These are phyloP conservation scores for Gloeophyllum trabeum DNA, from an alignment of 768 basidiomycete species.

Conservation along the genomic window DNA sequence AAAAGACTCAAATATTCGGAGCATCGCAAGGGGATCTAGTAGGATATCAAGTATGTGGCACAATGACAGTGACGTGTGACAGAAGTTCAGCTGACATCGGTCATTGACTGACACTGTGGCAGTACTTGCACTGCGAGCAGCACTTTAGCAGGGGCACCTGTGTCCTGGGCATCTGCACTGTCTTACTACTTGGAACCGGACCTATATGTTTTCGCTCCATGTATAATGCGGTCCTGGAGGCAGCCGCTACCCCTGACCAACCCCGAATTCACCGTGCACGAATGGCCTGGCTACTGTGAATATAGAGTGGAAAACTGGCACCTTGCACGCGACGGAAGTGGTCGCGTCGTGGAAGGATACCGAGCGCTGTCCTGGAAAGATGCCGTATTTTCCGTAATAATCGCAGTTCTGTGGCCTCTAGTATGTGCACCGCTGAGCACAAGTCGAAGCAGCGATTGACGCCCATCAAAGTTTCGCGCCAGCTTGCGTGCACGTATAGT, in stretches of 20 bases:
- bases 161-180: too few species aligned
- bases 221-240: too few species aligned
- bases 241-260: constrained; percentile 26
- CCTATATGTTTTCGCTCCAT: too few species aligned
- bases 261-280: constrained; percentile 42
- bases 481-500: background rate
- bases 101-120: too few species aligned
- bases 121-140: too few species aligned
- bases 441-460: background rate
- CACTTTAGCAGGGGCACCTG: too few species aligned
- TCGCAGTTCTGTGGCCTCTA: constrained; percentile 23
- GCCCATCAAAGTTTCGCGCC: background rate
- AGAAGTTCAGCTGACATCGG: too few species aligned
- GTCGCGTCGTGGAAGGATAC: constrained; percentile 19
- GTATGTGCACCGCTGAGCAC: constrained; percentile 9
- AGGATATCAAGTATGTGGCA: too few species aligned
- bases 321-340: constrained; percentile 28
- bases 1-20: too few species aligned
- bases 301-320: constrained; percentile 49
- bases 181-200: too few species aligned
- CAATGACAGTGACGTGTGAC: too few species aligned
- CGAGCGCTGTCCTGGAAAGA: constrained; percentile 25
- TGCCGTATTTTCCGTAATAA: constrained; percentile 17
- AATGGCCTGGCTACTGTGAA: constrained; percentile 38
- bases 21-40: too few species aligned